Evolutionary conservation across 306 rosid species (phyloP).

Genomic region (Inga oerstediana): DNA sequence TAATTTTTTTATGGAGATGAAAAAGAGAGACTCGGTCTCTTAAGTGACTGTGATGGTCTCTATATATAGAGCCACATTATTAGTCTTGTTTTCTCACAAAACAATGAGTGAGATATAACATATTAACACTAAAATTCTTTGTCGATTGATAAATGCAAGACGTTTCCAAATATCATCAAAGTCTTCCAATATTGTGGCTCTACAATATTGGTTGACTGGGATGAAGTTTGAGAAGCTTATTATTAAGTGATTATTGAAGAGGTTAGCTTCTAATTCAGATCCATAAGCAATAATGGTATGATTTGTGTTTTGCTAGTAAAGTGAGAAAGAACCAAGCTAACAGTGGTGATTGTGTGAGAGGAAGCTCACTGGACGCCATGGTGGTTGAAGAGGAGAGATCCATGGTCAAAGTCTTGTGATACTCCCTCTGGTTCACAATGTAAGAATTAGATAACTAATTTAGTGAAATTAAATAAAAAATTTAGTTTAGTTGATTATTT

Average conservation of each 20-base stretch:
- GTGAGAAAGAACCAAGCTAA: no score
- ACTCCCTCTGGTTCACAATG: no score
- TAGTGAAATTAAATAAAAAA: no score
- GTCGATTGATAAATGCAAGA: not conserved
- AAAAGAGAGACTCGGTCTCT: not conserved
- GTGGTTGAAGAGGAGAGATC: not conserved
- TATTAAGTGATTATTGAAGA: not conserved
- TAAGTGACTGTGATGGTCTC: not conserved
- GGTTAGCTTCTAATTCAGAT: no score
- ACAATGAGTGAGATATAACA: not conserved
- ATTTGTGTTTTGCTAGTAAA: no score
- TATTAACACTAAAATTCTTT: not conserved
- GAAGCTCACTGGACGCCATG: not conserved
- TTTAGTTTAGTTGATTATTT: no score
- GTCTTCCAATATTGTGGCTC: conserved; percentile 1
- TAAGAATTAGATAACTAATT: not conserved
- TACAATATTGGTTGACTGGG: not conserved
- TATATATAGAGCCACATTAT: not conserved
- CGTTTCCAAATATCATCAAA: not conserved
- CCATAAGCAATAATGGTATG: no score
- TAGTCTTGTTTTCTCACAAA: not conserved
- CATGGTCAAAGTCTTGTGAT: no score
- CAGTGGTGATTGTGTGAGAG: no score
- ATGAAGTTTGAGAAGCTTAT: not conserved
- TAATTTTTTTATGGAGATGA: not conserved